A percentile compares a stretch with the other conserved stretches of the same genome.
These are phyloP conservation scores for Talaromyces ruber DNA, from an alignment of 495 filamentous ascomycete species.

Conservation along the genomic window DNA sequence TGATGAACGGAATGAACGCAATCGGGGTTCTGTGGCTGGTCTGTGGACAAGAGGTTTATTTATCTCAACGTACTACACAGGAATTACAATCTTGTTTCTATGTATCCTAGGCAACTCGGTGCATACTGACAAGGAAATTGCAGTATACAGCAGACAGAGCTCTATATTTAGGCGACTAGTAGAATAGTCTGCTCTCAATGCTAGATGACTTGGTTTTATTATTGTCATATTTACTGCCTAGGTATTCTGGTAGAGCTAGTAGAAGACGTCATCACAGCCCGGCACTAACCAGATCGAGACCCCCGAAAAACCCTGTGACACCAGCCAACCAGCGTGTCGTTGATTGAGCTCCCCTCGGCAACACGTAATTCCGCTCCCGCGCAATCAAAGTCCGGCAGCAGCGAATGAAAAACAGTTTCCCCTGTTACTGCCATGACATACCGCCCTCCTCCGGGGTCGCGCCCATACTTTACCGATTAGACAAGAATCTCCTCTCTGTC, in stretches of 20 bases:
- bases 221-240: neutral
- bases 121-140: neutral
- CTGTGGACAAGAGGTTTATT: neutral
- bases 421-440: neutral
- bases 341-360: neutral
- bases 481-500: neutral
- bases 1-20: conserved; percentile 43
- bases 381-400: neutral
- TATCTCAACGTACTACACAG: neutral
- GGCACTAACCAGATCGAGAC: neutral
- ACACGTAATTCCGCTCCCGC: neutral
- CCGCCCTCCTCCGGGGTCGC: neutral
- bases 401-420: neutral
- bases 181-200: neutral
- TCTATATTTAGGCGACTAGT: neutral
- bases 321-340: neutral
- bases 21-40: neutral
- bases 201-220: conserved; percentile 2
- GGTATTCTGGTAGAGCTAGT: neutral
- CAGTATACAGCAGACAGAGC: neutral
- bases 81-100: neutral
- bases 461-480: conserved; percentile 1
- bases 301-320: neutral
- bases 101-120: neutral
- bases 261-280: neutral